phyloP scores from a whole-genome alignment of 495 filamentous ascomycete species.

The Neurospora sp. region DNA sequence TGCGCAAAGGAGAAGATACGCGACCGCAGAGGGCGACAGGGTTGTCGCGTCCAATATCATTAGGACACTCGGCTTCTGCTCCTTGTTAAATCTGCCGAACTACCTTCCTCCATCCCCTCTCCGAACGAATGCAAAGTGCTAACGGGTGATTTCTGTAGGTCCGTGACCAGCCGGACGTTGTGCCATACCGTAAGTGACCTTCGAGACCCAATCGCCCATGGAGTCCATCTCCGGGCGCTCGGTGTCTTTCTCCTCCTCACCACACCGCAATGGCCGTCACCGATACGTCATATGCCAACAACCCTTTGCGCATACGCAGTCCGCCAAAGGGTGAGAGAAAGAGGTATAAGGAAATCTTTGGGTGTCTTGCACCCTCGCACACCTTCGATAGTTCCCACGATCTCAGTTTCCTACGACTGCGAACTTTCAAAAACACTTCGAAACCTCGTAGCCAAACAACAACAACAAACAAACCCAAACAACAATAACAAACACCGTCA shows the following conservation, averaged over 20 bases:
- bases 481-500: neutral
- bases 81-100: neutral
- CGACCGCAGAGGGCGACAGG: neutral
- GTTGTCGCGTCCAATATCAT: neutral
- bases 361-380: neutral
- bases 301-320: neutral
- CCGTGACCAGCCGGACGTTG: neutral
- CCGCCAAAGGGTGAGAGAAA: neutral
- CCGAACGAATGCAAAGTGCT: neutral
- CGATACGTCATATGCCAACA: neutral
- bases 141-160: neutral
- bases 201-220: neutral
- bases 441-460: neutral
- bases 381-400: neutral
- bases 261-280: neutral
- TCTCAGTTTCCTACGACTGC: neutral
- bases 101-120: neutral
- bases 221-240: neutral
- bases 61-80: too few relatives aligned
- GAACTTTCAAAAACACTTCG: neutral
- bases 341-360: neutral
- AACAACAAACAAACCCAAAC: neutral
- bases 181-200: neutral
- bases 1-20: neutral
- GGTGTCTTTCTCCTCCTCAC: neutral